Base-by-base conservation (phyloP, 208 protist species). In the Polymyxa betae region DNA sequence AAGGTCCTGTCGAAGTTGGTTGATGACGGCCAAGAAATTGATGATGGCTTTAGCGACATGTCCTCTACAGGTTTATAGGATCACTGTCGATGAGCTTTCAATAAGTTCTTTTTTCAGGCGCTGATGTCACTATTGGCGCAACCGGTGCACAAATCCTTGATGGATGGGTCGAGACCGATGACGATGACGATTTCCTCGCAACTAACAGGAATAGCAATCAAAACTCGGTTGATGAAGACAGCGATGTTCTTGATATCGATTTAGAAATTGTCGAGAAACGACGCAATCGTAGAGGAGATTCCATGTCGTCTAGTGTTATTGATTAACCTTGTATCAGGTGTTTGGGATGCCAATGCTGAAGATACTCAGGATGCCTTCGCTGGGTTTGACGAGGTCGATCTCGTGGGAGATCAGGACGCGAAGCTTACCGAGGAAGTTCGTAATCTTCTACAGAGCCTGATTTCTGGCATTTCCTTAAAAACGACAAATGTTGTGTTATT, bases 1-100 rank as follows among this genome's bases (percentile, higher is more conserved):
- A 66, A 66, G 54, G 54, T 66, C 54, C 29, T 66, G 54, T 66
- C 54, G 29, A 66, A n/a, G n/a, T n/a, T n/a, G n/a, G n/a, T n/a
- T n/a, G n/a, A n/a, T n/a, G n/a, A n/a, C n/a, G n/a, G n/a, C n/a
- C n/a, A n/a, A n/a, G n/a, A n/a, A n/a, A n/a, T n/a, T 66, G 54
- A 66, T 66, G 54, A 66, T 29, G 54, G 54, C 20, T 66, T 66
- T 66, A 66, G 54, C 29, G 54, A 66, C 29, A 66, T 66, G 54
- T 66, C 54, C 16, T 66, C 54, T 16, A 66, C 54, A 32, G 54
- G 54, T 66, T 16, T 32, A 29, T 66, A 66, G 20, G 54, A 32
- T 66, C 20, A 32, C 29, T 16, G 20, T 32, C 54, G 29, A 32
- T 66, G 20, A 29, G 16, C 54, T 66, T 66, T 29, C 20, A 66